Base-by-base conservation (phyloP, 2,329 filamentous ascomycete species). In the Lojkania enalia region DNA sequence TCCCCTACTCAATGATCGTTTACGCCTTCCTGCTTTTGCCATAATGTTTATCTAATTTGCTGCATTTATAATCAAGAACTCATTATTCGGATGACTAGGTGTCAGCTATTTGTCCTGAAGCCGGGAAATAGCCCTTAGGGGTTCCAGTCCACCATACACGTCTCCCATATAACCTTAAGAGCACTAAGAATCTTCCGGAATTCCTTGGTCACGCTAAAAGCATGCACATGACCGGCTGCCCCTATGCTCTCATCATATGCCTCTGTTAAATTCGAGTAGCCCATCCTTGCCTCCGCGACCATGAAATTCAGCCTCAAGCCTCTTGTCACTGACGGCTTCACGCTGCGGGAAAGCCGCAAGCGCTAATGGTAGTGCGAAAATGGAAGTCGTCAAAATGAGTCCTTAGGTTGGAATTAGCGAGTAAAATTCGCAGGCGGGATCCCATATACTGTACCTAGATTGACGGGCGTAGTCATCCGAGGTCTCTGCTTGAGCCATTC, bases 181-280 rank as follows among this genome's bases (percentile, higher is more conserved):
- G n/a, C n/a, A n/a, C n/a, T n/a, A n/a, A n/a, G n/a, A n/a, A n/a
- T n/a, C n/a, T n/a, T n/a, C n/a, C n/a, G n/a, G n/a, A n/a, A n/a
- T n/a, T n/a, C n/a, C n/a, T n/a, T n/a, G n/a, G n/a, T n/a, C n/a
- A n/a, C n/a, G n/a, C n/a, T n/a, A n/a, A n/a, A n/a, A n/a, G n/a
- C n/a, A n/a, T n/a, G n/a, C n/a, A n/a, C n/a, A n/a, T n/a, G n/a
- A n/a, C n/a, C n/a, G n/a, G n/a, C n/a, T n/a, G n/a, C n/a, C n/a
- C n/a, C n/a, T n/a, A n/a, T n/a, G n/a, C n/a, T 31, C 20, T 29
- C 38, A 46, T 71, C 75, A 96, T 60, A 99, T 92, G 11, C 94
- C 94, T 63, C 94, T 83, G 71, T 99, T 97, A 73, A 99, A 97
- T 67, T 95, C 89, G n/a, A 99, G 88, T 75, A 90, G 77, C 0